phyloP scores from a whole-genome alignment of 225 moss, liverwort and hornwort species.

The Sphagnum tenellum region DNA sequence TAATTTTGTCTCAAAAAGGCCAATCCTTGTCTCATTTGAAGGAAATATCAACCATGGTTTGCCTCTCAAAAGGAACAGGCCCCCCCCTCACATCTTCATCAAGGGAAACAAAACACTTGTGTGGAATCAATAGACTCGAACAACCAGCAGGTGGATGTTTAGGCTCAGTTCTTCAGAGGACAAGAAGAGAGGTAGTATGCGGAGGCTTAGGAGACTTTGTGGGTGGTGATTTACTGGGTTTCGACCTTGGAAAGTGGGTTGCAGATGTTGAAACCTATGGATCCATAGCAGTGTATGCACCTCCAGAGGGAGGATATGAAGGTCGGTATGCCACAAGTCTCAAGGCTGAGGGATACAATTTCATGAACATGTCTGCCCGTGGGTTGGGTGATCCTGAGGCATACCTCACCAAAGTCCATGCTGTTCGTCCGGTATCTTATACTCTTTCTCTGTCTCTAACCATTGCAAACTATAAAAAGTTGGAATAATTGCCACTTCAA shows the following conservation, averaged over 20 bases:
- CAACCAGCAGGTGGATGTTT: too few species aligned
- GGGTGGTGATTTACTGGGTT: conserved; percentile 82
- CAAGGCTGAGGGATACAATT: conserved; percentile 63
- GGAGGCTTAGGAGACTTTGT: conserved; percentile 44
- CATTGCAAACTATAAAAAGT: too few species aligned
- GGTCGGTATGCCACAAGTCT: conserved; percentile 79
- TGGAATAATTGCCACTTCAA: too few species aligned
- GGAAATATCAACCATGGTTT: too few species aligned
- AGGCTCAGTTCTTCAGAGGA: too few species aligned
- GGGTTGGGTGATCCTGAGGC: conserved; percentile 89
- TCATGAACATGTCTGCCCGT: conserved; percentile 81
- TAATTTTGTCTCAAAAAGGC: too few species aligned
- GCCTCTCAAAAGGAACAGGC: too few species aligned
- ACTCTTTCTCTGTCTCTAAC: too few species aligned
- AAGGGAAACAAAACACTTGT: too few species aligned
- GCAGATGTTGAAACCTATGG: conserved; percentile 82
- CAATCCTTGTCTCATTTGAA: too few species aligned
- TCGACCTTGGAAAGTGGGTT: conserved; percentile 74
- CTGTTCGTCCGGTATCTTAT: conserved; percentile 66
- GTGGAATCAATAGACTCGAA: too few species aligned
- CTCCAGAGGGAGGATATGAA: conserved; percentile 83
- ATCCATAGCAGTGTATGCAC: conserved; percentile 69
- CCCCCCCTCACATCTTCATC: too few species aligned
- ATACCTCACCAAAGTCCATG: conserved; percentile 81
- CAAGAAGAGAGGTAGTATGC: conserved; percentile 14